Base-by-base conservation (phyloP, 768 basidiomycete genomes). In the Goffeauzyma gilvescens region DNA sequence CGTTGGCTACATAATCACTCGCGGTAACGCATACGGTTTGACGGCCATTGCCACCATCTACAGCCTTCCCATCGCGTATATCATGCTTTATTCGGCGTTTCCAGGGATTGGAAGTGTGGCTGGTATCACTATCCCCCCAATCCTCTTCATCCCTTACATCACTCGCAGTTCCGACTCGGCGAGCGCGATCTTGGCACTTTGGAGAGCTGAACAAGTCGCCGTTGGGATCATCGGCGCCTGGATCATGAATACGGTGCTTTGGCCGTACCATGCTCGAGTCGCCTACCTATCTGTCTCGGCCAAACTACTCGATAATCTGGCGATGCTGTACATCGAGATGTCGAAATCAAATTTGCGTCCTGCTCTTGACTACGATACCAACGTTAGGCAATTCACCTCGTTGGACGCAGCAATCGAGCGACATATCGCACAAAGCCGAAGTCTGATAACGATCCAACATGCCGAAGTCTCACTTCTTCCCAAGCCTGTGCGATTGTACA, bases 71-170 rank as follows among this genome's bases (percentile, higher is more conserved):
- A 59, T 63, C 15, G 55, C 59, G 2, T 57, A 48, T 32, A 46
- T 56, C 42, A 60, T 65, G 48, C 45, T 65, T n/a, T 63, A 53
- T 32, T 41, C 55, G 1, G 42, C 27, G 5, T 45, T 48, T 35
- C 57, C 52, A 6, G 49, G 42, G 7, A 32, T 60, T 17, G 52
- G 50, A 9, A 49, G 54, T 13, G 49, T 52, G 13, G 47, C 52
- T 0, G 62, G 61, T 6, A 64, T 65, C 45, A 64, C 64, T 2
- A 40, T 65, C 4, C 60, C 64, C 2, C 62, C 64, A 1, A 40
- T 65, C 20, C 23, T 65, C 3, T 65, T 63, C 40, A 53, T 65
- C 20, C 46, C 50, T 3, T 63, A 63, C 38, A 46, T 64, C 13
- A 46, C 36, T 2, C 40, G 55, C 0, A 38, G 46, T 2, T 39